A percentile compares a stretch with the other conserved stretches of the same genome.
Conservation (phyloP, 352 stramenopile species). For the Globisporangium acanthophoron region DNA sequence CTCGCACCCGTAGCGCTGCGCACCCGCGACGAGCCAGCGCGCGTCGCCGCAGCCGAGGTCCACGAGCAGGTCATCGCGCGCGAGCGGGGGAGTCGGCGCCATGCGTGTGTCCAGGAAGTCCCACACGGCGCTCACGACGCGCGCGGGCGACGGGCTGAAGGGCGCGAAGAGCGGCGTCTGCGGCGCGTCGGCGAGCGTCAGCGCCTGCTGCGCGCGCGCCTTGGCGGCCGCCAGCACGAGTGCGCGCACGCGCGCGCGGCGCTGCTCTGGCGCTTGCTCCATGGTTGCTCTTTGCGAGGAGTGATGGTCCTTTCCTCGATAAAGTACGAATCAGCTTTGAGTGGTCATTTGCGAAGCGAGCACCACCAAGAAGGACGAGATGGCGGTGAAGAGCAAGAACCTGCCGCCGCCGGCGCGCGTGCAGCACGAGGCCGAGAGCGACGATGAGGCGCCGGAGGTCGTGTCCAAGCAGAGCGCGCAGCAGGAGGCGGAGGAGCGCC, state of each 20-base stretch:
- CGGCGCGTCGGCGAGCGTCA: conserved; percentile 24
- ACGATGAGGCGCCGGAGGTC: conserved; percentile 74
- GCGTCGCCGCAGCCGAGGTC: conserved; percentile 80
- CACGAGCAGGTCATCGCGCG: conserved; percentile 50
- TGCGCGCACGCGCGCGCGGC: conserved; percentile 33
- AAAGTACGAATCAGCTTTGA: not conserved
- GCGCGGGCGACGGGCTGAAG: conserved; percentile 61
- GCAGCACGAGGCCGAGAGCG: conserved; percentile 32
- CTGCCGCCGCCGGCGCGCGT: conserved; percentile 5
- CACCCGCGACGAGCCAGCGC: conserved; percentile 68
- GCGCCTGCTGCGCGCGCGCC: conserved; percentile 30
- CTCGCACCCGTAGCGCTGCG: conserved; percentile 46
- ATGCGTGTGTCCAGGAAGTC: conserved; percentile 20
- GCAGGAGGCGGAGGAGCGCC: conserved; percentile 42
- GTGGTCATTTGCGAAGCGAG: not conserved
- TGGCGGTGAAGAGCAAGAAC: conserved; percentile 1
- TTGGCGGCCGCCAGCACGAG: conserved; percentile 68
- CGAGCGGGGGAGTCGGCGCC: conserved; percentile 13
- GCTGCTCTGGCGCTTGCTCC: not conserved
- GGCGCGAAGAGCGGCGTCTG: conserved; percentile 52
- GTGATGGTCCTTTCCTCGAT: not conserved
- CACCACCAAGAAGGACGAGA: not conserved
- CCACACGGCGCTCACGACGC: conserved; percentile 65
- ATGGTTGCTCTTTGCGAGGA: not conserved
- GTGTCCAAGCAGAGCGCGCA: conserved; percentile 67